Evolutionary conservation across 345 rosid genomes (phyloP), one percentile per base, ranked within the genome.

Genomic region (Psidium guajava): DNA sequence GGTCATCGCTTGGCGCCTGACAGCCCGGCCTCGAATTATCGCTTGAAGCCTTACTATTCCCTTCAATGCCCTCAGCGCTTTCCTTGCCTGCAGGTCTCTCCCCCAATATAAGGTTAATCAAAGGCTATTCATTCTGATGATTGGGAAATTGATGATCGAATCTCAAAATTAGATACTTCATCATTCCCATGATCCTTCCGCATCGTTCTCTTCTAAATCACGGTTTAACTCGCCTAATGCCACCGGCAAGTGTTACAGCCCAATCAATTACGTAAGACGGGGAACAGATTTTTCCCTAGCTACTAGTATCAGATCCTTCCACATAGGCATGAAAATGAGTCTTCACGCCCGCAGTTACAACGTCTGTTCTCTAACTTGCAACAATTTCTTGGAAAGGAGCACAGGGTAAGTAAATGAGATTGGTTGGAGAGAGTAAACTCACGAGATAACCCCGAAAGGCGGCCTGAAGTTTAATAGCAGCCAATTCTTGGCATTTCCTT

Each of bases 41-140:
- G 99, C 98, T 89, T 97, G 99, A 36, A 97, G 98, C 92, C 85
- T 94, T 85, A 94, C 98, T 87, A 97, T 97, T 40, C 99, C 99
- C 88, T 93, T 97, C 88, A 97, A 80, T 22, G 99, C 99, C 86
- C 93, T 89, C 89, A 94, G 87, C 58, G 99, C 99, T 90, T 95
- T 94, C 90, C 94, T 94, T 64, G 99, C 98, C 99, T 96, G 86
- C 87, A 89, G 10, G 24, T 57, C 27, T 44, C 3, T 32, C 28
- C 32, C 54, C 44, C 44, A 42, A 42, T 42, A 49, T 50, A 82
- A 12, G 28, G 44, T 82, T 82, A 82, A 82, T 27, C 57, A 52
- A 28, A 49, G 83, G 77, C 25, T 69, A 18, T 36, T 52, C 57
- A 52, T 50, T 4, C 54, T n/a, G 57, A n/a, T 81, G n/a, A 51